Evolutionary conservation across 495 filamentous ascomycete genomes (phyloP).

Genomic region (Penicillium pulvis): DNA sequence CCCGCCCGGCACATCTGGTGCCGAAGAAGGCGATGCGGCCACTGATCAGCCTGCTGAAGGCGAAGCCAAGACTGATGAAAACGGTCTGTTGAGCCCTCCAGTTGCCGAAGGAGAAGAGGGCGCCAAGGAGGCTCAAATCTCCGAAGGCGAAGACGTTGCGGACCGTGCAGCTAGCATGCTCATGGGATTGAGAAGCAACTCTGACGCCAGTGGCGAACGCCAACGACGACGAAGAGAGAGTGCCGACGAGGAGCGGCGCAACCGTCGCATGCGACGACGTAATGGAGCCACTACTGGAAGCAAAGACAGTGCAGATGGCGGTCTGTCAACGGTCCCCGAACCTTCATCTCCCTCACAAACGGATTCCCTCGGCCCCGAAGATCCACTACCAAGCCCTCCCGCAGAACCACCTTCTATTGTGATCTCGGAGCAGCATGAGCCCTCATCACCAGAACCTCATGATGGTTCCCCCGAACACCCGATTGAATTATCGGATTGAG

Average conservation of each 20-base stretch:
- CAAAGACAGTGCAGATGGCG: slow-evolving; percentile 49
- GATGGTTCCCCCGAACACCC: slow-evolving; percentile 33
- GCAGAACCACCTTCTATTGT: slow-evolving; percentile 41
- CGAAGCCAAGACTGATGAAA: slow-evolving; percentile 29
- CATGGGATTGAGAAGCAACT: slow-evolving; percentile 72
- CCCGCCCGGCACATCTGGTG: slow-evolving; percentile 76
- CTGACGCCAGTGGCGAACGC: slow-evolving; percentile 56
- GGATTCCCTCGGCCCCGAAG: slow-evolving; percentile 28
- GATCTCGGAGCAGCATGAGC: slow-evolving; percentile 38
- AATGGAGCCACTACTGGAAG: slow-evolving; percentile 48
- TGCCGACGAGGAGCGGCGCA: slow-evolving; percentile 68
- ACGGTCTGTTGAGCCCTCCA: slow-evolving; percentile 43
- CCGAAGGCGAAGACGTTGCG: slow-evolving; percentile 73
- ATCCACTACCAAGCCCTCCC: slow-evolving; percentile 30
- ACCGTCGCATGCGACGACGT: slow-evolving; percentile 60
- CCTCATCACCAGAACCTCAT: slow-evolving; percentile 22
- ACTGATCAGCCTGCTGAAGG: slow-evolving; percentile 26
- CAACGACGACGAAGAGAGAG: slow-evolving; percentile 65
- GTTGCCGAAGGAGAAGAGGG: slow-evolving; percentile 39
- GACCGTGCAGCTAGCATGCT: slow-evolving; percentile 81
- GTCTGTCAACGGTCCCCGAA: slow-evolving; percentile 38
- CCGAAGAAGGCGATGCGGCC: slow-evolving; percentile 34
- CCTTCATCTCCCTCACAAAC: slow-evolving; percentile 32
- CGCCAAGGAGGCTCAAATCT: slow-evolving; percentile 44
- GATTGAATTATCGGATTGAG: slow-evolving; percentile 37